Evolutionary conservation across 2,329 filamentous ascomycete genomes (phyloP), one percentile per base, ranked within the genome.

Genomic region (Aspergillus quadricinctus): DNA sequence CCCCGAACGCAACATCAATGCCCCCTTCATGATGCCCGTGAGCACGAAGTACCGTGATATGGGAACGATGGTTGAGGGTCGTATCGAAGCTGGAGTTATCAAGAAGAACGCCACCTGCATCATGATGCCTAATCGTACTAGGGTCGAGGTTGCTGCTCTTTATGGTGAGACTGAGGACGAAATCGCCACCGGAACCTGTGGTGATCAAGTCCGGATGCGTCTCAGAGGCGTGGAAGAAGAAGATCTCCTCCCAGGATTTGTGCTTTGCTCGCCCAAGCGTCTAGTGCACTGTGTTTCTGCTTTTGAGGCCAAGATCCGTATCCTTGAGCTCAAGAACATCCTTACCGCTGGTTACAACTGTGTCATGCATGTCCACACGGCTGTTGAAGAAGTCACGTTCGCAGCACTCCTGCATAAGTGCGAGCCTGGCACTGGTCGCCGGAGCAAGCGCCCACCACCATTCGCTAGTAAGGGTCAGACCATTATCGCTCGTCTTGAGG

Each of bases 1-100:
- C 11, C 83, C 97, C 41, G 93, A 99, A 75, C 90, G 94, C 67
- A 99, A 97, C 81, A 78, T 97, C 67, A 96, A 96, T 67, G 94
- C 94, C 1, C 93, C 94, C 9, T 97, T 99, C 82, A 97, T 99
- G 94, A 97, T 99, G 92, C 90, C 94, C 8, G 83, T 99, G 62
- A 90, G 89, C 61, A 91, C 90, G 76, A 99, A 99, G 78, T 99
- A 97, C 80, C 86, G 89, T 67, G 95, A 99, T 72, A 88, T 99
- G 83, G 94, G 94, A 67, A 99, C 94, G 60, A 92, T 99, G 84
- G 85, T 97, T 45, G 95, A 99, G 78, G 94, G 94, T 64, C 96
- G 97, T 82, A 89, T 99, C 63, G 94, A 99, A 76, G 89, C 92
- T 19, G 93, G 92, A 72, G 89, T 97, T 49, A 82, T 96, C 74